Evolutionary conservation across 192 early-diverging fungal genomes (phyloP).

Genomic region (Mortierella alpina): DNA sequence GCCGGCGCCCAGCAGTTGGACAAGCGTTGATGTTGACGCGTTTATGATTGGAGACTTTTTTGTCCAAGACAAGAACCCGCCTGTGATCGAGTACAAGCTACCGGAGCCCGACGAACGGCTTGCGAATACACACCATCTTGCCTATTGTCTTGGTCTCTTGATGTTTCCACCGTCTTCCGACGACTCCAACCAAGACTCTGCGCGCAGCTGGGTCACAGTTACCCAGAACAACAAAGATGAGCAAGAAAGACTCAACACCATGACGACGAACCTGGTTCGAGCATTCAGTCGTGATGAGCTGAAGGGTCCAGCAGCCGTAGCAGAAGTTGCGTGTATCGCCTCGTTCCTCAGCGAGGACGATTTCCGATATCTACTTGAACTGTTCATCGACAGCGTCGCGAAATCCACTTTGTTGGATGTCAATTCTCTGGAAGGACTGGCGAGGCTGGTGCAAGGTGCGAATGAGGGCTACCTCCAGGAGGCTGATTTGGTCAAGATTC

Average conservation of each 20-base stretch:
- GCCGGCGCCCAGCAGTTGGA: constrained; percentile 4
- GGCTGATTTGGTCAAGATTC: constrained; percentile 18
- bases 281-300: constrained; percentile 12
- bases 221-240: constrained; percentile 24
- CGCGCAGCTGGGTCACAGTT: constrained; percentile 12
- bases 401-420: neutral
- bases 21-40: constrained; percentile 13
- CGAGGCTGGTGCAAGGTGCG: neutral
- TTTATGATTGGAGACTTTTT: constrained; percentile 20
- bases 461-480: neutral
- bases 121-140: constrained; percentile 17
- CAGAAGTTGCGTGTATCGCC: neutral
- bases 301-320: constrained; percentile 10
- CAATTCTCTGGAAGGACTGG: constrained; percentile 1
- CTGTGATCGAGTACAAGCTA: constrained; percentile 21
- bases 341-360: neutral
- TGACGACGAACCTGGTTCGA: constrained; percentile 21
- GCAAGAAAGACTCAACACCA: constrained; percentile 19
- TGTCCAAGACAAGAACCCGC: constrained; percentile 27
- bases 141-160: constrained; percentile 25
- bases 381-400: neutral
- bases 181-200: constrained; percentile 6
- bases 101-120: constrained; percentile 23
- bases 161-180: constrained; percentile 8
- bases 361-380: neutral